phyloP scores from a whole-genome alignment of 768 basidiomycete species.

The Amanita jacksonii region DNA sequence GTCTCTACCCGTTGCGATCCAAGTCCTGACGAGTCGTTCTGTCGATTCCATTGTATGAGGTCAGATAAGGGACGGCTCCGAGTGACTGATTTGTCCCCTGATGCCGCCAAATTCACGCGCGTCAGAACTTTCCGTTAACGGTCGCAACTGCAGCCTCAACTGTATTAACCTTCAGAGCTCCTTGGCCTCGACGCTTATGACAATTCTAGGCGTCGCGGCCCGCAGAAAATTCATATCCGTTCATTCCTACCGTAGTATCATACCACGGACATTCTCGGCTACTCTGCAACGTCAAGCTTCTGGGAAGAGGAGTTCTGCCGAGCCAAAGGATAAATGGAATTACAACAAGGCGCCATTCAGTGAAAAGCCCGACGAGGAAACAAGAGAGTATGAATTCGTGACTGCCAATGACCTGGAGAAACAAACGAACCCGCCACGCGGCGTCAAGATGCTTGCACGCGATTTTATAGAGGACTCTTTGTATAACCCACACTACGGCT shows the following conservation, averaged over 20 bases:
- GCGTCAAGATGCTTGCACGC: conserved; percentile 88
- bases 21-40: conserved; percentile 53
- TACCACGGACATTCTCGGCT: conserved; percentile 15
- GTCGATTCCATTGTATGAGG: conserved; percentile 25
- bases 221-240: conserved; percentile 19
- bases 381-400: conserved; percentile 40
- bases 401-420: conserved; percentile 62
- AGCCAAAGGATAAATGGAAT: conserved; percentile 59
- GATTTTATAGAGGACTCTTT: conserved; percentile 96
- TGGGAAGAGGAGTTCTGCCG: conserved; percentile 14
- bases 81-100: not conserved
- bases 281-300: conserved; percentile 10
- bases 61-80: conserved; percentile 1
- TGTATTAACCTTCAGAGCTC: not conserved
- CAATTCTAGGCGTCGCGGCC: conserved; percentile 23
- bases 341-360: conserved; percentile 62
- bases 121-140: not conserved
- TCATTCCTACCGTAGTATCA: conserved; percentile 8
- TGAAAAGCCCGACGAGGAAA: conserved; percentile 34
- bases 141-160: not conserved
- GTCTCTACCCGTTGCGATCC: conserved; percentile 58
- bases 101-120: too few species aligned
- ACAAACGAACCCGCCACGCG: conserved; percentile 50
- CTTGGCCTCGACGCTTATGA: conserved; percentile 21
- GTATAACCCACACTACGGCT: conserved; percentile 97